Base-by-base conservation (phyloP, 2,329 filamentous ascomycete genomes). In the Bimuria novae-zelandiae region DNA sequence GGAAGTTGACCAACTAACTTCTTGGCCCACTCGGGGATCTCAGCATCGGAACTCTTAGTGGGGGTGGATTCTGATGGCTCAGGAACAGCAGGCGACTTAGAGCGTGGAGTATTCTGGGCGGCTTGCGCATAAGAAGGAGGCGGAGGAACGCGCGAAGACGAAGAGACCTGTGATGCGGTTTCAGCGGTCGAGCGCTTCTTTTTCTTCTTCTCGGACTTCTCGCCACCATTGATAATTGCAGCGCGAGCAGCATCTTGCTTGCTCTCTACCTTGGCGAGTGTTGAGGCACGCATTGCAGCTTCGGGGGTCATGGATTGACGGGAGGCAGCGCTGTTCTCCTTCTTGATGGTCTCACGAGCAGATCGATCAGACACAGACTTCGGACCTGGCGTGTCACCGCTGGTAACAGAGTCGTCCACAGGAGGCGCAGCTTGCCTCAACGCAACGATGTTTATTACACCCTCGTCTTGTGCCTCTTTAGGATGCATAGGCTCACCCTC, bases 401-500 rank as follows among this genome's bases (percentile, higher is more conserved):
- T 75, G 69, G 57, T 79, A 62, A 63, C 78, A 54, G 67, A 69
- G 40, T 73, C 70, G 35, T 69, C 68, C 10, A 57, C 57, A 23
- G 63, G 52, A 52, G 66, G 61, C 39, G 67, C 63, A 5, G 71
- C 66, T 29, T 67, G 63, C 49, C 73, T 63, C 60, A 96, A 81
- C 65, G 90, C 88, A 29, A 84, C 82, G 46, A 96, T 87, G 35
- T 84, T 84, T 53, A 96, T 89, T 23, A 89, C 77, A 7, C 89
- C 90, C 49, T 85, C 82, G 48, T 87, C 81, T 39, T 90, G 81
- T 2, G 90, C 92, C 72, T 96, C 87, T 33, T 94, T 84, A 0
- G 89, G 82, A 49, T 87, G 79, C 33, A 96, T 79, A 48, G 96
- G 89, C 79, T 95, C 96, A 75, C 92, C 93, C 57, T 97, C 90